Evolutionary conservation across 2,329 filamentous ascomycete species (phyloP).

Genomic region (Monilinia fructicola): DNA sequence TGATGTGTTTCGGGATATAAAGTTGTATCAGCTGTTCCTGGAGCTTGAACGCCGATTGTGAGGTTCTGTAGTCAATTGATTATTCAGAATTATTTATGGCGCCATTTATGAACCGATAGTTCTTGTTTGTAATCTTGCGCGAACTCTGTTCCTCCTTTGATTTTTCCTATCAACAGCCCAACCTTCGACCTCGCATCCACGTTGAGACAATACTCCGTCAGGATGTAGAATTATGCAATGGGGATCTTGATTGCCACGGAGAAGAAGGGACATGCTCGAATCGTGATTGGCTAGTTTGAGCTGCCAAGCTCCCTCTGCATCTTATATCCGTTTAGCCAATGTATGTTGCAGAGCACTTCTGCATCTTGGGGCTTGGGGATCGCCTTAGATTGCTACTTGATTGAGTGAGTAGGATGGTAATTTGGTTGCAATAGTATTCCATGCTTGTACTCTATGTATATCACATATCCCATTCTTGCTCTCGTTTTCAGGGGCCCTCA

Average conservation of each 20-base stretch:
- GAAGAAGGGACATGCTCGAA: background rate
- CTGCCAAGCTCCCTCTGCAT: background rate
- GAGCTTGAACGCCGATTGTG: too few relatives aligned
- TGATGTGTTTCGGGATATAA: too few relatives aligned
- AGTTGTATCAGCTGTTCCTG: too few relatives aligned
- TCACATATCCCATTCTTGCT: background rate
- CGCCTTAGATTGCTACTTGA: background rate
- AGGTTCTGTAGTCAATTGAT: too few relatives aligned
- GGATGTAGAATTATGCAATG: background rate
- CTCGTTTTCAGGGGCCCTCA: background rate
- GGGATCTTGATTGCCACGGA: background rate
- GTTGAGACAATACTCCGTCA: too few relatives aligned
- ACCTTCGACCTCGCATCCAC: too few relatives aligned
- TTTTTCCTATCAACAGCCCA: too few relatives aligned
- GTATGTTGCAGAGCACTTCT: background rate
- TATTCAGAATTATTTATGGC: too few relatives aligned
- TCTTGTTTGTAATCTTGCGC: too few relatives aligned
- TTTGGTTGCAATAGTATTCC: background rate
- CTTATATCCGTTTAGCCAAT: constrained; percentile 11
- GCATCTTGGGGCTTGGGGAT: background rate
- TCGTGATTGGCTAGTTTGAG: background rate
- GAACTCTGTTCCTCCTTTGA: too few relatives aligned
- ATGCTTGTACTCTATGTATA: background rate
- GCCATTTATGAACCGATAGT: too few relatives aligned
- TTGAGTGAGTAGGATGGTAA: background rate